phyloP scores from a whole-genome alignment of 2,329 filamentous ascomycete species.

The Aspergillus oerlinghausenensis region DNA sequence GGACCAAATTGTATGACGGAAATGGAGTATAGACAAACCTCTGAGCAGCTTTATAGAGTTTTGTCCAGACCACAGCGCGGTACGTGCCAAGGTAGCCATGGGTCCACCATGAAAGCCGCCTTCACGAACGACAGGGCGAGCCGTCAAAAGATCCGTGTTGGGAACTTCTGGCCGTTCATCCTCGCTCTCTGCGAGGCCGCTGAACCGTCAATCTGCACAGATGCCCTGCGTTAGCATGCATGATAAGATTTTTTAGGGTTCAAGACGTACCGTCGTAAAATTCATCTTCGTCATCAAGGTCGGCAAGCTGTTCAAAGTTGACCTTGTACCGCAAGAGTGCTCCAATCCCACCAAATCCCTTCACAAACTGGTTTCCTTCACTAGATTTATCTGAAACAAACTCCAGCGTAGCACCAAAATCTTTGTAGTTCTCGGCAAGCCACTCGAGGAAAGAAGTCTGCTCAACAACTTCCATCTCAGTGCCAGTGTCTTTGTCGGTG shows the following conservation, averaged over 20 bases:
- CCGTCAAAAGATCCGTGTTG: constrained; percentile 51
- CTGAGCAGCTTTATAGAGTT: constrained; percentile 35
- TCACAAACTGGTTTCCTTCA: constrained; percentile 99
- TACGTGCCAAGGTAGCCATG: constrained; percentile 29
- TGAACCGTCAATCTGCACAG: constrained; percentile 74
- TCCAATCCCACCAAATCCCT: constrained; percentile 97
- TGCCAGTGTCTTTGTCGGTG: constrained; percentile 90
- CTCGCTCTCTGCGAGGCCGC: constrained; percentile 84
- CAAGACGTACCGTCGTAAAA: constrained; percentile 68
- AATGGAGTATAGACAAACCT: constrained; percentile 24
- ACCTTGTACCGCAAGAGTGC: constrained; percentile 98
- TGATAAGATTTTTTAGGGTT: background rate
- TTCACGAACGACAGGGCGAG: constrained; percentile 42
- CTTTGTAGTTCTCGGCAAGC: constrained; percentile 97
- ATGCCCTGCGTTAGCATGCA: constrained; percentile 2
- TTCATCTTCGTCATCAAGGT: constrained; percentile 85
- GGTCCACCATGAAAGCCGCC: constrained; percentile 30
- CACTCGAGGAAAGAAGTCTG: constrained; percentile 96
- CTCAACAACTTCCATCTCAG: constrained; percentile 92
- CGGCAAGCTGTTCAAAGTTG: constrained; percentile 98
- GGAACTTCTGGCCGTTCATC: constrained; percentile 64
- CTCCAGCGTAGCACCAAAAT: constrained; percentile 91
- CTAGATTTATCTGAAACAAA: constrained; percentile 97
- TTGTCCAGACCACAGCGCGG: constrained; percentile 27
- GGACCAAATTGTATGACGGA: background rate